Base-by-base conservation (phyloP, 345 rosid genomes). In the Erodium maritimum region DNA sequence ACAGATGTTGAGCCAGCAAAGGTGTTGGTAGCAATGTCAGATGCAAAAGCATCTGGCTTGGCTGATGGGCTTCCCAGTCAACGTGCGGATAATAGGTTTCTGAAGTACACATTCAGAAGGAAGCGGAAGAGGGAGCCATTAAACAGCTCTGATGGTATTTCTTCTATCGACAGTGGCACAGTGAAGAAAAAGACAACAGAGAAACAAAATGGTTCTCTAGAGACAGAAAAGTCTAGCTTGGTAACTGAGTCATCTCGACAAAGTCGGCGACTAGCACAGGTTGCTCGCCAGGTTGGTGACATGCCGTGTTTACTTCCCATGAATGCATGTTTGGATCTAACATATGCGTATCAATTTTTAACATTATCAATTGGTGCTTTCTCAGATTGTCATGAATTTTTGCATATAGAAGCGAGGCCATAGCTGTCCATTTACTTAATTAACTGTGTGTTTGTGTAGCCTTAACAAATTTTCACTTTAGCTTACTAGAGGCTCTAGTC, bases 91-190 rank as follows among this genome's bases (percentile, higher is more conserved):
- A 52, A 50, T 23, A 50, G 7, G 20, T 21, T 29, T 23, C 12
- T 21, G 17, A 50, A 81, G 79, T 88, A 80, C 77, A 90, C 95
- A 19, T 90, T 90, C 77, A 68, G 70, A 67, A 87, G 97, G 73
- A 87, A 86, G 72, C 75, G 90, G 62, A 86, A 77, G 79, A 84
- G 65, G 85, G 88, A 80, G 60, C 65, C 63, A 65, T 57, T 66
- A 65, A 75, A 69, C 77, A 79, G 77, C 63, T 64, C 73, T 46
- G 87, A 84, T 57, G 77, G 80, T 34, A 74, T 68, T 59, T 76
- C 80, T n/a, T 58, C 73, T 4, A 12, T 69, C 52, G 82, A 75
- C 20, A 69, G 77, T 60, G 59, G 53, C 25, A 61, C 55, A 18
- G 59, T 60, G 57, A 61, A 65, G 64, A 77, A 62, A 66, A 71